Evolutionary conservation across 2,329 filamentous ascomycete species (phyloP).

Genomic region (Aspergillus pseudoterreus): DNA sequence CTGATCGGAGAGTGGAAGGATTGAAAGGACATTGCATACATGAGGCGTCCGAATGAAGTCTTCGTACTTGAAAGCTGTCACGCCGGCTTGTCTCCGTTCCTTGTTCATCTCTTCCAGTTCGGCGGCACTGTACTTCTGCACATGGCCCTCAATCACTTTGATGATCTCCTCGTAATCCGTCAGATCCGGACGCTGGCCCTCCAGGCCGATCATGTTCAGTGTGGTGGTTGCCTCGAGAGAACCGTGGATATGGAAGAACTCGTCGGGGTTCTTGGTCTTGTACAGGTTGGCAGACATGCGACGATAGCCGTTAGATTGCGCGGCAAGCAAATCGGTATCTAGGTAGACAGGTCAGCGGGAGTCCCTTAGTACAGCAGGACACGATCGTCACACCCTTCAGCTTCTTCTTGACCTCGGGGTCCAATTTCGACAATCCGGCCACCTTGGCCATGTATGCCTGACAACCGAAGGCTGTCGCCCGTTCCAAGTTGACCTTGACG

Average conservation of each 20-base stretch:
- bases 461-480: conserved; percentile 38
- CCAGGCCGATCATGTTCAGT: conserved; percentile 66
- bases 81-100: conserved; percentile 56
- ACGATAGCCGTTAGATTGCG: conserved; percentile 68
- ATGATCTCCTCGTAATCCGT: conserved; percentile 59
- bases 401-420: conserved; percentile 35
- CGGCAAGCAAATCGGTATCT: conserved; percentile 70
- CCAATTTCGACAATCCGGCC: conserved; percentile 36
- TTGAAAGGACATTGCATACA: conserved; percentile 31
- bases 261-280: conserved; percentile 60
- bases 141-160: conserved; percentile 56
- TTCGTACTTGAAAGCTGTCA: conserved; percentile 56
- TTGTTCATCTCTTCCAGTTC: conserved; percentile 60
- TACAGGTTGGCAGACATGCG: conserved; percentile 71
- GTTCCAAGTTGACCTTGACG: conserved; percentile 36
- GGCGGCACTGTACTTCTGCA: conserved; percentile 51
- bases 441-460: conserved; percentile 42
- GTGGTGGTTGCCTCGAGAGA: conserved; percentile 69
- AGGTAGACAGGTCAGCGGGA: conserved; percentile 15
- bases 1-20: not conserved
- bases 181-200: conserved; percentile 58
- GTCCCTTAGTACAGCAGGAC: not conserved
- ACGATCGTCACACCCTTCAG: conserved; percentile 29
- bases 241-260: conserved; percentile 73
- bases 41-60: conserved; percentile 57